These are phyloP conservation scores for Meyerozyma carpophila DNA, from an alignment of 1,139 yeast genomes.

Conservation along the genomic window DNA sequence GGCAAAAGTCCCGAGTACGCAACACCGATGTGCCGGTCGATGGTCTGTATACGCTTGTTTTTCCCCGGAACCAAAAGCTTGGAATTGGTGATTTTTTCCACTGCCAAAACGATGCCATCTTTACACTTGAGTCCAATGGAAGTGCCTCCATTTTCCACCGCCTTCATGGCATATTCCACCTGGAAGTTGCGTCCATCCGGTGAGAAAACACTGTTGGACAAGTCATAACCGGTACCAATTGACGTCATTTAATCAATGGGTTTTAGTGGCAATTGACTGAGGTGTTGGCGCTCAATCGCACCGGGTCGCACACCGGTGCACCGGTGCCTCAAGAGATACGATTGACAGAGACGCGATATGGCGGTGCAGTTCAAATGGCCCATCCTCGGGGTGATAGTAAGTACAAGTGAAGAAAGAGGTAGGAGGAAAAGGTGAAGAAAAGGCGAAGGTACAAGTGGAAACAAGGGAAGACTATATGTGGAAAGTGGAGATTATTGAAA, in stretches of 20 bases:
- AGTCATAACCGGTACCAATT: constrained; percentile 95
- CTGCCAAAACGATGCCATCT: constrained; percentile 95
- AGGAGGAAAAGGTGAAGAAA: no score
- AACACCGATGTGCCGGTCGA: constrained; percentile 91
- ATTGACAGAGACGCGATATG: constrained; percentile 12
- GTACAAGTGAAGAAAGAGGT: constrained; percentile 12
- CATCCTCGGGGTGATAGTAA: constrained; percentile 15
- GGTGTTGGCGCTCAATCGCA: neutral
- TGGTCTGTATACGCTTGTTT: constrained; percentile 84
- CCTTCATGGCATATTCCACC: constrained; percentile 96
- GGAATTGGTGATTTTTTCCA: constrained; percentile 83
- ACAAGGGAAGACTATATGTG: no score
- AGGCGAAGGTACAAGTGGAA: no score
- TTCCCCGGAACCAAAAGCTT: constrained; percentile 85
- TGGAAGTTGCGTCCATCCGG: constrained; percentile 96
- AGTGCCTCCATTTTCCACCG: constrained; percentile 96
- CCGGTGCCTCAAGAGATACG: neutral
- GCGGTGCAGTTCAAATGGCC: constrained; percentile 14
- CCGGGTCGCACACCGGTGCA: neutral
- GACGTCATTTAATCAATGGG: constrained; percentile 52
- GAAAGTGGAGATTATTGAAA: no score
- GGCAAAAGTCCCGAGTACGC: constrained; percentile 93
- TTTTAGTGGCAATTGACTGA: neutral
- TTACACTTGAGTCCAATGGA: constrained; percentile 87
- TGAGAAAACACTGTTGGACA: constrained; percentile 83